phyloP scores from a whole-genome alignment of 2,329 filamentous ascomycete genomes.

The Neonectria neomacrospora region DNA sequence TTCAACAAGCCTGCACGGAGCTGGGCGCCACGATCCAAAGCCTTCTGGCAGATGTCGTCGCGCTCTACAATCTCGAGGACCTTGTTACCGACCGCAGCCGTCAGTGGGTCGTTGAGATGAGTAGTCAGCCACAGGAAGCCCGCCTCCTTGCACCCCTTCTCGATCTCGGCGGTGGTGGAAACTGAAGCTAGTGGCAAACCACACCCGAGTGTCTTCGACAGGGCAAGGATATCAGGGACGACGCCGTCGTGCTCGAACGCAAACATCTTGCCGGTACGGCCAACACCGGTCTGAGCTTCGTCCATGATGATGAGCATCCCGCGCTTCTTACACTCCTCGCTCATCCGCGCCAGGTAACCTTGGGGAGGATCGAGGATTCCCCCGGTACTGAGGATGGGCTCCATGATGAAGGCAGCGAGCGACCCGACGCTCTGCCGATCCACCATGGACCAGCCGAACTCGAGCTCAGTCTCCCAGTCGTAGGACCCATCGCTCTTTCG shows the following conservation, averaged over 20 bases:
- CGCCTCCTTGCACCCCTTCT: constrained; percentile 54
- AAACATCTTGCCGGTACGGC: constrained; percentile 67
- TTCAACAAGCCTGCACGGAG: constrained; percentile 55
- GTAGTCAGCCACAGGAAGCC: constrained; percentile 63
- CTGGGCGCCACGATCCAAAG: constrained; percentile 54
- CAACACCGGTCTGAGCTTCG: constrained; percentile 69
- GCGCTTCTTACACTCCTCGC: constrained; percentile 60
- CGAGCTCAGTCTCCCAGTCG: constrained; percentile 73
- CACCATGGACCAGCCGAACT: constrained; percentile 70
- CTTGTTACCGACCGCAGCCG: constrained; percentile 64
- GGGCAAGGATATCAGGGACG: constrained; percentile 38
- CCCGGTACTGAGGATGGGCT: constrained; percentile 66
- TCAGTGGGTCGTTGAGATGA: constrained; percentile 65
- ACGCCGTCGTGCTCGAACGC: constrained; percentile 60
- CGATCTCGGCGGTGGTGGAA: constrained; percentile 60
- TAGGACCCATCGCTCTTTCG: constrained; percentile 67
- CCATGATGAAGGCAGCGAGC: constrained; percentile 70
- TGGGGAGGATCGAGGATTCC: constrained; percentile 48
- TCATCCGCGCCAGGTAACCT: constrained; percentile 32
- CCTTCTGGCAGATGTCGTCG: constrained; percentile 56
- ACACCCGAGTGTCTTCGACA: constrained; percentile 65
- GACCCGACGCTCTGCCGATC: constrained; percentile 68
- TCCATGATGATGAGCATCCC: constrained; percentile 69
- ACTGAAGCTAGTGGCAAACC: constrained; percentile 63
- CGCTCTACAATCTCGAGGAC: constrained; percentile 64